Conservation (phyloP, 2,329 filamentous ascomycete genomes). For the Colletotrichum cuscutae region DNA sequence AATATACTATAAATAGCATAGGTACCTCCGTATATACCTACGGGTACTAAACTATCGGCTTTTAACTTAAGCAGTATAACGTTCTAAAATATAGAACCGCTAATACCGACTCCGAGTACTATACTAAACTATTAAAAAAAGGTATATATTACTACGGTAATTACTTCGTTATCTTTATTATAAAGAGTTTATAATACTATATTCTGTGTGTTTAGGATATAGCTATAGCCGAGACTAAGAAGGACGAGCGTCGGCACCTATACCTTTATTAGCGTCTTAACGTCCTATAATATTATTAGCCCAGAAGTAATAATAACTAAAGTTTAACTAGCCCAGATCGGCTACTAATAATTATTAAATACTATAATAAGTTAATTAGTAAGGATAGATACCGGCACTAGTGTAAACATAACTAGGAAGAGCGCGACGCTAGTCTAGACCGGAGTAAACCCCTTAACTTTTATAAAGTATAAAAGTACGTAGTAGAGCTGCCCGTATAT, state of each 20-base stretch:
- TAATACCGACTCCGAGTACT: conserved; percentile 22
- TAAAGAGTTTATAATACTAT: conserved; percentile 29
- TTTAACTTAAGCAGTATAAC: conserved; percentile 27
- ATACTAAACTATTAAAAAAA: conserved; percentile 28
- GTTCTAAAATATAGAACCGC: conserved; percentile 34
- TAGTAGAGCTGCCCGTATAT: conserved; percentile 32
- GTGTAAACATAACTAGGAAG: conserved; percentile 32
- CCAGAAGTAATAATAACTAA: conserved; percentile 20
- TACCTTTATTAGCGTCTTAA: conserved; percentile 5
- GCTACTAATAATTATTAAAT: conserved; percentile 32
- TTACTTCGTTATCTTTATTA: not conserved
- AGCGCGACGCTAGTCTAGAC: conserved; percentile 35
- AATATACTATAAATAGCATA: not conserved
- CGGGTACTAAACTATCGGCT: not conserved
- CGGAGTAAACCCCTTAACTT: conserved; percentile 34
- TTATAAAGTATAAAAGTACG: conserved; percentile 37
- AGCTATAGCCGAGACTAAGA: conserved; percentile 31
- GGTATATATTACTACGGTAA: conserved; percentile 15
- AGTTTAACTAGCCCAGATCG: conserved; percentile 37
- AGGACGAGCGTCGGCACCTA: conserved; percentile 28
- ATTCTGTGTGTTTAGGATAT: conserved; percentile 34
- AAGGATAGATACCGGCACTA: conserved; percentile 34
- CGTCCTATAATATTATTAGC: conserved; percentile 33
- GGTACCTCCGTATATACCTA: not conserved
- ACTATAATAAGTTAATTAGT: conserved; percentile 34